Conservation (phyloP, 805 yeast genomes). For the Kluyveromyces wickerhamii region DNA sequence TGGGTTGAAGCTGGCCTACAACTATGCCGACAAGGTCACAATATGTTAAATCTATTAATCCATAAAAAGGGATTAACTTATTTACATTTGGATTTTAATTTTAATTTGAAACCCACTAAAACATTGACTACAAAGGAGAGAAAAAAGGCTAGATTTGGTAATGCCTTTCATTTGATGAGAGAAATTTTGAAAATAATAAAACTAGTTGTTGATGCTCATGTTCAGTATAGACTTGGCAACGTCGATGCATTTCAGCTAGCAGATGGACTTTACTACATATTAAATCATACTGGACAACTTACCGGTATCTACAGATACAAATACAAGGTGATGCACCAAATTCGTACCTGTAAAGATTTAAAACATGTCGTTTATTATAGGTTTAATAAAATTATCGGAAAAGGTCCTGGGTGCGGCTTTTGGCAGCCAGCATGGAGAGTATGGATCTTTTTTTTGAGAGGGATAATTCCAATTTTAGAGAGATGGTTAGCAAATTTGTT, state of each 20-base stretch:
- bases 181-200: slow-evolving; percentile 82
- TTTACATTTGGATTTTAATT: slow-evolving; percentile 89
- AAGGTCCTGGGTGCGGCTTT: slow-evolving; percentile 98
- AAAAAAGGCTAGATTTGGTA: slow-evolving; percentile 91
- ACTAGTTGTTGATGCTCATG: slow-evolving; percentile 86
- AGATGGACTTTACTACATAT: slow-evolving; percentile 83
- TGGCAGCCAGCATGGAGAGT: slow-evolving; percentile 99
- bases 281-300: slow-evolving; percentile 90
- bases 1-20: slow-evolving; percentile 99
- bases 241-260: slow-evolving; percentile 92
- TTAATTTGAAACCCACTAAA: slow-evolving; percentile 92
- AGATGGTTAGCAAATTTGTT: slow-evolving; percentile 90
- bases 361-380: slow-evolving; percentile 84
- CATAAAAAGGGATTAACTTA: slow-evolving; percentile 89
- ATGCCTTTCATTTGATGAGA: slow-evolving; percentile 88
- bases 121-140: slow-evolving; percentile 94
- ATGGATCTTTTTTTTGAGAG: slow-evolving; percentile 88
- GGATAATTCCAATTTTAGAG: slow-evolving; percentile 83
- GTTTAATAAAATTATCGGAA: slow-evolving; percentile 81
- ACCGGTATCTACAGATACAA: slow-evolving; percentile 96
- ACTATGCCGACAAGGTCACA: slow-evolving; percentile 86
- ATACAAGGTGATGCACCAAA: slow-evolving; percentile 97
- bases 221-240: slow-evolving; percentile 82
- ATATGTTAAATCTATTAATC: slow-evolving; percentile 81
- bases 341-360: slow-evolving; percentile 88